Conservation (phyloP, 2,329 filamentous ascomycete genomes). For the Cladosporium oxysporum region DNA sequence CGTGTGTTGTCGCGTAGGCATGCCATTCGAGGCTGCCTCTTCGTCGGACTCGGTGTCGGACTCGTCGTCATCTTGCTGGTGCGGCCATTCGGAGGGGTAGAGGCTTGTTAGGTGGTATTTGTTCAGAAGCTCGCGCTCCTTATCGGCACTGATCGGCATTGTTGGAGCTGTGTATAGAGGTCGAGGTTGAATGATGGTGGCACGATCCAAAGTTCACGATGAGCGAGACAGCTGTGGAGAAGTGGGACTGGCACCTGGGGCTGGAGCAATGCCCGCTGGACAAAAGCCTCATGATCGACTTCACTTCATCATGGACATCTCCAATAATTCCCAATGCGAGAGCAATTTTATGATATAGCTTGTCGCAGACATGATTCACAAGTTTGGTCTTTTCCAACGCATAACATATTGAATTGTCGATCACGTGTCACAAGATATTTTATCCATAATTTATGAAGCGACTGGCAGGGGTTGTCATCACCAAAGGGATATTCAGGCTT, state of each 20-base stretch:
- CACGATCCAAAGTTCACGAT: conserved; percentile 11
- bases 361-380: no score
- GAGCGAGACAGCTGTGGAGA: conserved; percentile 9
- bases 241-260: background rate
- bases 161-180: background rate
- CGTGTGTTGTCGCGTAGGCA: conserved; percentile 10
- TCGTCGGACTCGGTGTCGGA: conserved; percentile 35
- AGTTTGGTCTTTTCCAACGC: background rate
- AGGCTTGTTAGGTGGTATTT: conserved; percentile 83
- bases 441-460: background rate
- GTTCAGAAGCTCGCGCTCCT: conserved; percentile 75
- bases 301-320: background rate
- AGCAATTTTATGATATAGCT: background rate
- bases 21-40: conserved; percentile 10
- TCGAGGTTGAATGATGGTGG: background rate
- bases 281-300: background rate
- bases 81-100: conserved; percentile 83
- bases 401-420: background rate
- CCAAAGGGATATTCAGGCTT: background rate
- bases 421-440: background rate
- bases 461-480: background rate
- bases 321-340: background rate
- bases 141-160: conserved; percentile 61
- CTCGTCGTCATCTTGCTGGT: conserved; percentile 71
- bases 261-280: background rate